Base-by-base conservation (phyloP, 2,329 filamentous ascomycete genomes). In the Pezicula neosporulosa region DNA sequence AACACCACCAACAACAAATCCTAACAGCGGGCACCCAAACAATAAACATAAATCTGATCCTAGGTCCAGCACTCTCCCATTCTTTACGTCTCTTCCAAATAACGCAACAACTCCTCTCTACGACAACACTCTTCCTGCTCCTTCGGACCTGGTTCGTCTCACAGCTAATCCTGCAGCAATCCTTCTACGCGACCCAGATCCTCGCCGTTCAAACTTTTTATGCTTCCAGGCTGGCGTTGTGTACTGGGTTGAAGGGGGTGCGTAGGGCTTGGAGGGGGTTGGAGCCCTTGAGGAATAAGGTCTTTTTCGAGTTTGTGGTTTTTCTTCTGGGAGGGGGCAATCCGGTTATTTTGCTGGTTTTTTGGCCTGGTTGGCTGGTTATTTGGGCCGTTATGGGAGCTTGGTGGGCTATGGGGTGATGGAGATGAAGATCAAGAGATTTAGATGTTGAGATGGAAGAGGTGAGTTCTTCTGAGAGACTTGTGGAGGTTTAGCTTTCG, bases 301-400 rank as follows among this genome's bases (percentile, higher is more conserved):
- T 67, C 3, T 59, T 51, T 4, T 62, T 53, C 50, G 64, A 67
- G 47, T 51, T 67, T 6, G 57, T 57, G 44, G 48, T 60, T 13
- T 65, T 65, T 41, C 43, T 65, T 21, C 42, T 67, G 2, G 64
- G 64, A 1, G 53, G 56, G 13, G 64, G 64, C 4, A 62, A 64
- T 48, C 46, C 44, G 8, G 8, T 66, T 2, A 39, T 64, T 15
- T 36, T 66, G 12, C 4, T 65, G 3, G n/a, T 66, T 2, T 62
- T 67, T 30, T 67, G 64, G 64, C 64, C 64, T 0, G 64, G 64
- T 5, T 67, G 64, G 64, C 50, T 65, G 19, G 45, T 65, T 15
- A 13, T 64, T 19, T 58, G 55, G n/a, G 53, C 41, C 6, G 52
- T 57, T 44, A 53, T 45, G 49, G 52, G 54, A 4, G 30, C 55